Percentiles rank a stretch among this genome's conserved stretches.
Evolutionary conservation across 352 stramenopile genomes (phyloP).

Genomic region (Globisporangium radiosum): DNA sequence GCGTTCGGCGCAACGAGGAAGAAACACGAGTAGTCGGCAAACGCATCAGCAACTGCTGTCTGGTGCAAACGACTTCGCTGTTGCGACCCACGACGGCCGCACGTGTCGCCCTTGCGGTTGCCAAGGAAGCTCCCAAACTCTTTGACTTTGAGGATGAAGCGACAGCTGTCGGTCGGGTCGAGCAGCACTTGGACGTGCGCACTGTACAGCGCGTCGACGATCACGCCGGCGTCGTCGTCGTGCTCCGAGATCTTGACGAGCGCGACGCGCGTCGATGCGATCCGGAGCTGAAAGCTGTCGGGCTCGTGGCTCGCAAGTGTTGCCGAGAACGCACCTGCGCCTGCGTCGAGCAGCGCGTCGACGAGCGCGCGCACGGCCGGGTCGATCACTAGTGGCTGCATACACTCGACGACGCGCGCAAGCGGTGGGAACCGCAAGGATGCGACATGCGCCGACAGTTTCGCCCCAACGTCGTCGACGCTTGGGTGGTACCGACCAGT

Average conservation of each 20-base stretch:
- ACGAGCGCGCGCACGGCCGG: conserved; percentile 62
- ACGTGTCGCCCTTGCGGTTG: conserved; percentile 46
- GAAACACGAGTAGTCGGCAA: conserved; percentile 58
- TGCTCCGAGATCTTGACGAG: conserved; percentile 74
- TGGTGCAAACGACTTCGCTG: too few species aligned
- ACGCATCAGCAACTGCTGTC: conserved; percentile 7
- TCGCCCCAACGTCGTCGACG: conserved; percentile 57
- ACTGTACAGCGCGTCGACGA: conserved; percentile 46
- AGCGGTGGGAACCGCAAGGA: conserved; percentile 63
- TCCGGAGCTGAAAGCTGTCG: conserved; percentile 82
- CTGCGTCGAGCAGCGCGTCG: conserved; percentile 62
- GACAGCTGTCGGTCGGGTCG: conserved; percentile 52
- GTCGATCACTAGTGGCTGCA: conserved; percentile 41
- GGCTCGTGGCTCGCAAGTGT: conserved; percentile 72
- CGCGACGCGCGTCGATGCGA: conserved; percentile 35
- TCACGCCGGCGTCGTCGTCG: conserved; percentile 52
- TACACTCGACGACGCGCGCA: conserved; percentile 46
- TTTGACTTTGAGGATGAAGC: conserved; percentile 73
- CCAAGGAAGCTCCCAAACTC: conserved; percentile 72
- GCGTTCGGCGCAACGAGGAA: conserved; percentile 72
- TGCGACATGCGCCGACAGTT: conserved; percentile 50
- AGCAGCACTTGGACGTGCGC: conserved; percentile 64
- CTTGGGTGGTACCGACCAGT: conserved; percentile 58
- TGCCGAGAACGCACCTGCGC: conserved; percentile 64
- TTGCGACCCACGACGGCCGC: conserved; percentile 37